Evolutionary conservation across 805 yeast species (phyloP).

Genomic region (Ogataea nakhonphanomensis): DNA sequence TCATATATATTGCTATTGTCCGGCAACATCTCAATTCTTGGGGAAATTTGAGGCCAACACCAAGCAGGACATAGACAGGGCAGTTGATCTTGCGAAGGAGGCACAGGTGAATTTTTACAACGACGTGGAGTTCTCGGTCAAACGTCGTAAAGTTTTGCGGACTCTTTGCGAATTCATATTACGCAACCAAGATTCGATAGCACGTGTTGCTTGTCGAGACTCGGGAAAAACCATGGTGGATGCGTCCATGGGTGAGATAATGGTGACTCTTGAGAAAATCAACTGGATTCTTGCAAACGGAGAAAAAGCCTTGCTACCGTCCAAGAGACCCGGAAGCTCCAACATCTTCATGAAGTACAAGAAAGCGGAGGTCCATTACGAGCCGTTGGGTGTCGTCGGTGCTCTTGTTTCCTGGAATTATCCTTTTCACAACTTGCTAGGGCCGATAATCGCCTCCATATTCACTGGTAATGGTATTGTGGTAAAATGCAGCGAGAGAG

Average conservation of each 20-base stretch:
- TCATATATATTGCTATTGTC: conserved; percentile 82
- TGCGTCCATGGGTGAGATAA: conserved; percentile 93
- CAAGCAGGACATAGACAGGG: conserved; percentile 66
- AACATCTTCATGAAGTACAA: conserved; percentile 84
- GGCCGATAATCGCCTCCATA: conserved; percentile 85
- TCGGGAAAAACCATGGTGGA: conserved; percentile 95
- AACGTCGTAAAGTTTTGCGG: conserved; percentile 66
- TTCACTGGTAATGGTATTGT: conserved; percentile 91
- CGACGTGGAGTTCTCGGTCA: conserved; percentile 49
- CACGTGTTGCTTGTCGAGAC: conserved; percentile 92
- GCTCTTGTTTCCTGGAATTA: conserved; percentile 97
- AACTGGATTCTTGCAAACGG: conserved; percentile 89
- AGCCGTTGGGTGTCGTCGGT: conserved; percentile 85
- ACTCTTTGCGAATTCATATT: conserved; percentile 70
- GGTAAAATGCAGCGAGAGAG: conserved; percentile 93
- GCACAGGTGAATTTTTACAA: conserved; percentile 54
- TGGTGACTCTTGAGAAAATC: conserved; percentile 91
- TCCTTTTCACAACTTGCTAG: conserved; percentile 91
- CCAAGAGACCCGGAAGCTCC: conserved; percentile 82
- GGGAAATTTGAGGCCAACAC: conserved; percentile 68
- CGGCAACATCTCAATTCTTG: conserved; percentile 89
- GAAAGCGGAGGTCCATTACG: conserved; percentile 89
- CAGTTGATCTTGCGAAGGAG: conserved; percentile 47
- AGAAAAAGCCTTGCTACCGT: conserved; percentile 61
- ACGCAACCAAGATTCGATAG: conserved; percentile 80